These are phyloP conservation scores for Botrytis tulipae DNA, from an alignment of 2,329 filamentous ascomycete genomes.

Conservation along the genomic window DNA sequence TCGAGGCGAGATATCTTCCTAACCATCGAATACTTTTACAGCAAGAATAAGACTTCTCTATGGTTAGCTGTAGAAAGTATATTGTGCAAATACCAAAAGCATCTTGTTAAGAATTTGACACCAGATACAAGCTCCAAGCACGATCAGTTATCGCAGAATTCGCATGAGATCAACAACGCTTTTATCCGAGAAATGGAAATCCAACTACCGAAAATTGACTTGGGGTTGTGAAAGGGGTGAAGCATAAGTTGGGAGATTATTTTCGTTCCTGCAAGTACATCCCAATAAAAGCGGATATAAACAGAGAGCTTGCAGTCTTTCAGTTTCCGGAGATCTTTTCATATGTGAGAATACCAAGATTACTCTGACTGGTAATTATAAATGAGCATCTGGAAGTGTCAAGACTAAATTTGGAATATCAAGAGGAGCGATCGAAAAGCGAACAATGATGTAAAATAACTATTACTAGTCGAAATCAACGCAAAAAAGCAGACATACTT, in stretches of 20 bases:
- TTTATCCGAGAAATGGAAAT: neutral
- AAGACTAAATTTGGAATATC: neutral
- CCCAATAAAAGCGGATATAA: too few species aligned
- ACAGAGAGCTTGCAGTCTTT: too few species aligned
- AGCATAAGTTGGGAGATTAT: neutral
- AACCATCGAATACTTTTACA: neutral
- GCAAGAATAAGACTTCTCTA: neutral
- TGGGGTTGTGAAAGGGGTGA: neutral
- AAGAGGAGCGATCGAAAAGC: neutral
- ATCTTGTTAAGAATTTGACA: neutral
- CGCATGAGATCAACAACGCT: neutral
- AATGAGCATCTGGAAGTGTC: neutral
- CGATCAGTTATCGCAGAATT: neutral
- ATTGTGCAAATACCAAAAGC: fast-evolving
- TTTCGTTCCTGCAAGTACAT: too few species aligned
- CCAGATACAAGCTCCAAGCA: neutral
- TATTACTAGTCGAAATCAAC: too few species aligned
- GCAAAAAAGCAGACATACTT: neutral
- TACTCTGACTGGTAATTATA: neutral
- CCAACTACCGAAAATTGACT: neutral
- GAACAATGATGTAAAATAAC: neutral
- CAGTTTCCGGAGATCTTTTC: fast-evolving
- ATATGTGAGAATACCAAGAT: neutral
- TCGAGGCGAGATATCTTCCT: neutral
- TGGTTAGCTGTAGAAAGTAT: fast-evolving